phyloP scores from a whole-genome alignment of 2,329 filamentous ascomycete species.

The Fusarium papillatum region DNA sequence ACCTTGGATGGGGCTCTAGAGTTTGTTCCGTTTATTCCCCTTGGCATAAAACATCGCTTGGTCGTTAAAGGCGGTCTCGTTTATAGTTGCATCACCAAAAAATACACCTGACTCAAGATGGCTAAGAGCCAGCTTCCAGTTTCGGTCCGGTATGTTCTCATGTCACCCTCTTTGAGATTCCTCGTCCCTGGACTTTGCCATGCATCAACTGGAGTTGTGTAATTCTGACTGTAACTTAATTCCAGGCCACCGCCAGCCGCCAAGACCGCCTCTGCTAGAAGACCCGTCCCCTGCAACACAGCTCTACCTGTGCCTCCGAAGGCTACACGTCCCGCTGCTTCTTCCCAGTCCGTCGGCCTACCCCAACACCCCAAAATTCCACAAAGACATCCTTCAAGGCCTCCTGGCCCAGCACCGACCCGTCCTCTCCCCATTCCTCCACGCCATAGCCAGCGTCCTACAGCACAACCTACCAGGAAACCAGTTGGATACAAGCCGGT shows the following conservation, averaged over 20 bases:
- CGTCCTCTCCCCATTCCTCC: not conserved
- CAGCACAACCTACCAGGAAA: not conserved
- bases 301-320: not conserved
- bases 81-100: not conserved
- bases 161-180: not conserved
- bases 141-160: not conserved
- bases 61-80: not conserved
- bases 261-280: not conserved
- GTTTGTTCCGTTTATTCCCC: not conserved
- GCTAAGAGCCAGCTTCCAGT: not conserved
- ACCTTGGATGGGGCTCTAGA: not conserved
- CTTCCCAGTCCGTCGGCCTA: not conserved
- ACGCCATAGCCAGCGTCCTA: not conserved
- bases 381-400: not conserved
- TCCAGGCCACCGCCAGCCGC: not conserved
- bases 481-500: conserved; percentile 10
- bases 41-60: not conserved
- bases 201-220: not conserved
- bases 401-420: not conserved
- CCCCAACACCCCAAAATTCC: not conserved
- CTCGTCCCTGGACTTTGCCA: no score
- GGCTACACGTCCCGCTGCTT: not conserved
- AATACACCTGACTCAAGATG: not conserved
- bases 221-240: not conserved
- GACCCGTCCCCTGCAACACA: not conserved